Base-by-base conservation (phyloP, 225 moss, liverwort and hornwort species). In the Polytrichum commune region DNA sequence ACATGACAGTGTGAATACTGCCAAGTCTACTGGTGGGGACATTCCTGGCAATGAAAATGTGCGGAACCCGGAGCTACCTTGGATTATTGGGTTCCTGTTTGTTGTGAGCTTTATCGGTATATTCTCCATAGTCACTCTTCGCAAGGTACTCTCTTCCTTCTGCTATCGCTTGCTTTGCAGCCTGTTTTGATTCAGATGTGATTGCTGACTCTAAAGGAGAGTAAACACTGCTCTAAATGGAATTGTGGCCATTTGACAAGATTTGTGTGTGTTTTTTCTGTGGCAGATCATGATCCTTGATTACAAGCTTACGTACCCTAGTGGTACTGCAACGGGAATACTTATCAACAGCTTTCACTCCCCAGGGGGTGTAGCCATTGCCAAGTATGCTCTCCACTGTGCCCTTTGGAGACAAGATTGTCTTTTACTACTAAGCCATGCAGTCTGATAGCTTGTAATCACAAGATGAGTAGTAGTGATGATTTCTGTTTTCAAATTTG, bases 341-440 rank as follows among this genome's bases (percentile, higher is more conserved):
- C 68, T 94, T 28, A 94, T 94, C 73, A 94, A 91, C 85, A 91
- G 91, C 70, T 94, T 94, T 62, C 93, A 94, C 65, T 85, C 91
- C 23, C 88, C 90, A 32, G 46, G 74, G 67, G 90, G 93, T 24
- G 81, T 75, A 5, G 71, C 13, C 29, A 4, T 86, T 19, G 91
- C 91, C 27, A 88, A 73, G 93, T 93, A 81, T 8, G 75, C 73
- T 63, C 60, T 66, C 58, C 9, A 53, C 54, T 46, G 13, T 16
- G 46, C 46, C 46, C 46, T 46, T 38, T 46, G 13, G 46, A 46
- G 46, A 46, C 16, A 46, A 46, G 46, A 46, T 46, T 2, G 9
- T 46, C 13, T 46, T 46, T 46, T 16, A 46, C 46, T 13, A 46
- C 46, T 10, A 13, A 32, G 32, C 13, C 46, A 46, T 16, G 13